Conservation (phyloP, 495 filamentous ascomycete species). For the Cercophora newfieldiana region DNA sequence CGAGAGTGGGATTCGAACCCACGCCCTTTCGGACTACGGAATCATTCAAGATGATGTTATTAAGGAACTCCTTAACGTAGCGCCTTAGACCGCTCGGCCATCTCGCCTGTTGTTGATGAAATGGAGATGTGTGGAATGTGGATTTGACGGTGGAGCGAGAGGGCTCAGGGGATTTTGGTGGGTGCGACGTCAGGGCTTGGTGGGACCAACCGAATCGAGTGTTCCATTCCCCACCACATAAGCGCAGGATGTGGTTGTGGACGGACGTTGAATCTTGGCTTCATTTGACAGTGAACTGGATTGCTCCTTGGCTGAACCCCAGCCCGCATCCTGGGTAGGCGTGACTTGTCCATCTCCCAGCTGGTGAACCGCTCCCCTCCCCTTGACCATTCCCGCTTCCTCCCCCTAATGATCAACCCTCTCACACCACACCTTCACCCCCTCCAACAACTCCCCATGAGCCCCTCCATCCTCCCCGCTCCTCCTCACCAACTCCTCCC, state of each 20-base stretch:
- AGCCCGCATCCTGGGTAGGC: no score
- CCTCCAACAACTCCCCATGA: constrained; percentile 42
- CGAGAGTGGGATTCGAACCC: constrained; percentile 43
- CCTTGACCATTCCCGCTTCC: not conserved
- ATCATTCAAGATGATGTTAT: constrained; percentile 11
- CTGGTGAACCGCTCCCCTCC: not conserved
- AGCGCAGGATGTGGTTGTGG: no score
- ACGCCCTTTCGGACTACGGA: constrained; percentile 42
- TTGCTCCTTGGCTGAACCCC: no score
- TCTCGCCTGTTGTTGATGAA: not conserved
- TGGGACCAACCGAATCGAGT: not conserved
- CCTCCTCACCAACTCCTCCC: constrained; percentile 35
- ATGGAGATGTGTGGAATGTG: not conserved
- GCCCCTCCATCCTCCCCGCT: constrained; percentile 37
- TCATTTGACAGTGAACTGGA: no score
- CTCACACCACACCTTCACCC: constrained; percentile 39
- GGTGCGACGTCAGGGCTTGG: not conserved
- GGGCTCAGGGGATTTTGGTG: not conserved
- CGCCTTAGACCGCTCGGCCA: not conserved
- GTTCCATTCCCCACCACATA: no score
- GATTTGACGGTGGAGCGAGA: not conserved
- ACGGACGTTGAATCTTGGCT: no score
- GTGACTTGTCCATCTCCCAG: not conserved
- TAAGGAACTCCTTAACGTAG: not conserved
- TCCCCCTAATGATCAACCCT: constrained; percentile 25